Evolutionary conservation across 1,284 basidiomycete species (phyloP), one percentile per base, ranked within the genome.

Genomic region (Omphalotus olearius): DNA sequence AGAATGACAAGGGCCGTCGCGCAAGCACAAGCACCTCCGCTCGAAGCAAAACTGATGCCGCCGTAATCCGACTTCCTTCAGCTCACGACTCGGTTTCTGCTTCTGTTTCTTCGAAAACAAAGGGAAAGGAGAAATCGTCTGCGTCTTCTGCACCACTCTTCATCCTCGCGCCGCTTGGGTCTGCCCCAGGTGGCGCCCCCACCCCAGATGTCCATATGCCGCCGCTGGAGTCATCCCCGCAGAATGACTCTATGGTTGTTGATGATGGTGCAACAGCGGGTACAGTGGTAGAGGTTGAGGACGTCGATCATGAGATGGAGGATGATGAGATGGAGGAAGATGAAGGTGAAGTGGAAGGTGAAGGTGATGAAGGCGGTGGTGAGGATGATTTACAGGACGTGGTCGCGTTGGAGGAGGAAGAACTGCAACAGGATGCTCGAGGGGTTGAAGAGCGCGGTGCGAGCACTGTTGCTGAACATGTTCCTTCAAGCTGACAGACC

Each of bases 1-100:
- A 83, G 59, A 67, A 69, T 13, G 78, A 79, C 63, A 82, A 78
- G 63, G 69, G 66, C 56, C 78, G 72, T 60, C 78, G 75, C 58
- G 67, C 66, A 10, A 66, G 55, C n/a, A 57, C 59, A 9, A 56
- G 57, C 36, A 61, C 64, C 40, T 46, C 47, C 16, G 35, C 47
- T 35, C 17, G 45, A 9, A n/a, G 48, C 13, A 45, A 35, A 26
- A 41, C 44, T 17, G 45, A 56, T 10, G 47, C 57, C 1, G 40
- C 50, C 23, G 49, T 54, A 6, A 37, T 54, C 42, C 58, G 58
- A 50, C 43, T 53, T n/a, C 33, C 62, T 44, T 51, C 47, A 40
- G 7, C 4, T 3, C 9, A 9, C 7, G 30, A 33, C 23, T 23
- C n/a, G 10, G 26, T 4, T 28, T 28, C 30, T 33, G 13, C 7